These are phyloP conservation scores for Dryas drummondii DNA, from an alignment of 306 rosid species.

Conservation along the genomic window DNA sequence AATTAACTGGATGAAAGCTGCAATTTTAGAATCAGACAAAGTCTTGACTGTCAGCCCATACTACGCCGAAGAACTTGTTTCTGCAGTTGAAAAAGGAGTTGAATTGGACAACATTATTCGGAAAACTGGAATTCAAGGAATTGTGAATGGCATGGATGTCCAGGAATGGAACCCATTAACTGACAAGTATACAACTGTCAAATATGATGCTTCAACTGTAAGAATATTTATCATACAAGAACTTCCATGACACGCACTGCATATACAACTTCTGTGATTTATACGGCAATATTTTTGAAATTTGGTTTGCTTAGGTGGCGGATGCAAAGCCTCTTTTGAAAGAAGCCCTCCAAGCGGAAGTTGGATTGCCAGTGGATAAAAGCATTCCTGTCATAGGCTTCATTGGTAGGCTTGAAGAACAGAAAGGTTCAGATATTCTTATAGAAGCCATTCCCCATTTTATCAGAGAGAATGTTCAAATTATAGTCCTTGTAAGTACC, in stretches of 20 bases:
- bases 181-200: slow-evolving; percentile 54
- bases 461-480: slow-evolving; percentile 55
- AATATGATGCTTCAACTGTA: slow-evolving; percentile 59
- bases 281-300: background rate
- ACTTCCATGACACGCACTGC: background rate
- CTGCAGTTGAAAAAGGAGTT: slow-evolving; percentile 60
- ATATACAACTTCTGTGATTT: background rate
- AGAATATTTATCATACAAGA: slow-evolving; percentile 12
- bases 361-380: slow-evolving; percentile 71
- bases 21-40: slow-evolving; percentile 52
- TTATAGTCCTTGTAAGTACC: slow-evolving; percentile 69
- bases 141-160: slow-evolving; percentile 88
- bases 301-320: slow-evolving; percentile 41
- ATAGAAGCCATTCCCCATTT: slow-evolving; percentile 74
- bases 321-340: slow-evolving; percentile 64
- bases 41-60: slow-evolving; percentile 78
- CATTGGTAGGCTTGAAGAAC: slow-evolving; percentile 91
- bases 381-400: slow-evolving; percentile 64
- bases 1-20: slow-evolving; percentile 82
- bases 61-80: slow-evolving; percentile 66
- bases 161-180: slow-evolving; percentile 85
- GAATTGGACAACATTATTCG: slow-evolving; percentile 64
- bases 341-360: slow-evolving; percentile 89
- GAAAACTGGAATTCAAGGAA: slow-evolving; percentile 43
- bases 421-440: slow-evolving; percentile 89